Conservation (phyloP, 345 rosid species). For the Dimocarpus longan region DNA sequence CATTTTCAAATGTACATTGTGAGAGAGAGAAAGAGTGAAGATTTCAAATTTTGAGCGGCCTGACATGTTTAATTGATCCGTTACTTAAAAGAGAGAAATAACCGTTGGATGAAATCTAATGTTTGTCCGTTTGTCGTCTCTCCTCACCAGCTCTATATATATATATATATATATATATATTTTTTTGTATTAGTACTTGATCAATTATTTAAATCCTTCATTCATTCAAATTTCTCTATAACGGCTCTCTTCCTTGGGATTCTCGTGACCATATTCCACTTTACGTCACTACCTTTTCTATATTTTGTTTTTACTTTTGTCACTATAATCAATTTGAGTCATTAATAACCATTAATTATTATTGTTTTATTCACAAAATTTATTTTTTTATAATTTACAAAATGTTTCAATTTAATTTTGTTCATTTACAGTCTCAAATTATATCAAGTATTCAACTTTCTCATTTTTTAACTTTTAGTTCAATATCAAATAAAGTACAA, state of each 20-base stretch:
- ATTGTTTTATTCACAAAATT: too few relatives aligned
- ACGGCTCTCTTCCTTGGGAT: slow-evolving; percentile 1
- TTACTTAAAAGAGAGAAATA: slow-evolving; percentile 10
- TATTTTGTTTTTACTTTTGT: too few relatives aligned
- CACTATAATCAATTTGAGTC: too few relatives aligned
- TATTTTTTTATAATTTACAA: too few relatives aligned
- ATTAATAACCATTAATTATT: too few relatives aligned
- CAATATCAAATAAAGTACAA: too few relatives aligned
- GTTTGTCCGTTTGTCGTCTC: neutral
- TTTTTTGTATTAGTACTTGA: too few relatives aligned
- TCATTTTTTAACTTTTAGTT: too few relatives aligned
- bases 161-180: too few relatives aligned
- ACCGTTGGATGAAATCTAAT: slow-evolving; percentile 27
- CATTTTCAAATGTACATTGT: slow-evolving; percentile 28
- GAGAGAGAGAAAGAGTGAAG: slow-evolving; percentile 14
- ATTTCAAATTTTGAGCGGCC: slow-evolving; percentile 32
- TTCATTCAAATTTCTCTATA: neutral
- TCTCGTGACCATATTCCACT: neutral
- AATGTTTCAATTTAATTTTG: neutral
- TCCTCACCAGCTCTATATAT: neutral
- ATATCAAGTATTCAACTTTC: too few relatives aligned
- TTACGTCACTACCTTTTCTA: neutral
- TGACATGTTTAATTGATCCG: slow-evolving; percentile 15
- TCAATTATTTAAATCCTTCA: too few relatives aligned
- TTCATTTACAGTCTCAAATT: neutral